Evolutionary conservation across 352 stramenopile species (phyloP).

Genomic region (Pythium utonaiense): DNA sequence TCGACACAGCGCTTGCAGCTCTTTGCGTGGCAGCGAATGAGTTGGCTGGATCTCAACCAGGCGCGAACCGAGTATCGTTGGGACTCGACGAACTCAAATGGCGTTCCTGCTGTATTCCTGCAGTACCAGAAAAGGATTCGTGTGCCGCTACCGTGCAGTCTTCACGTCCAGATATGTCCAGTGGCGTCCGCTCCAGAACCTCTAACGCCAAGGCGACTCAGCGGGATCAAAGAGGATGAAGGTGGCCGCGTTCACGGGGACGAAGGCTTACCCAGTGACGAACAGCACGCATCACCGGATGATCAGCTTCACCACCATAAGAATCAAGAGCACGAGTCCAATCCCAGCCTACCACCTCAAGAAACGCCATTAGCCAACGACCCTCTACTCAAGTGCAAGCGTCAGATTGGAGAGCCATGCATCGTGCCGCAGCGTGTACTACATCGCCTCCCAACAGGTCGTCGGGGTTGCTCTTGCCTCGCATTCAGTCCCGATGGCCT

Average conservation of each 20-base stretch:
- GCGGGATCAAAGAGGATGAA: background rate
- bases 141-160: constrained; percentile 23
- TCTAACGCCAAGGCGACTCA: background rate
- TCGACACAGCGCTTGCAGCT: constrained; percentile 38
- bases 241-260: background rate
- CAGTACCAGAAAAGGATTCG: constrained; percentile 58
- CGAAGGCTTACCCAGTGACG: too few relatives aligned
- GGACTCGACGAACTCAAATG: constrained; percentile 20
- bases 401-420: constrained; percentile 37
- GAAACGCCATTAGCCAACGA: too few relatives aligned
- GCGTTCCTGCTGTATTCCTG: constrained; percentile 47
- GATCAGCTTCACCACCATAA: background rate
- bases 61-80: constrained; percentile 46
- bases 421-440: constrained; percentile 56
- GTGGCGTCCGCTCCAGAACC: background rate
- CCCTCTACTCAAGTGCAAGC: constrained; percentile 30
- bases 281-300: background rate
- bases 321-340: background rate
- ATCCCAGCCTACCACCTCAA: too few relatives aligned
- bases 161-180: constrained; percentile 38
- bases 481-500: constrained; percentile 56
- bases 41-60: constrained; percentile 63
- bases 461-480: constrained; percentile 54
- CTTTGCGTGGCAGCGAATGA: constrained; percentile 52
- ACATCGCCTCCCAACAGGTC: constrained; percentile 46